Evolutionary conservation across 2,329 filamentous ascomycete species (phyloP).

Genomic region (Scytalidium sp.): DNA sequence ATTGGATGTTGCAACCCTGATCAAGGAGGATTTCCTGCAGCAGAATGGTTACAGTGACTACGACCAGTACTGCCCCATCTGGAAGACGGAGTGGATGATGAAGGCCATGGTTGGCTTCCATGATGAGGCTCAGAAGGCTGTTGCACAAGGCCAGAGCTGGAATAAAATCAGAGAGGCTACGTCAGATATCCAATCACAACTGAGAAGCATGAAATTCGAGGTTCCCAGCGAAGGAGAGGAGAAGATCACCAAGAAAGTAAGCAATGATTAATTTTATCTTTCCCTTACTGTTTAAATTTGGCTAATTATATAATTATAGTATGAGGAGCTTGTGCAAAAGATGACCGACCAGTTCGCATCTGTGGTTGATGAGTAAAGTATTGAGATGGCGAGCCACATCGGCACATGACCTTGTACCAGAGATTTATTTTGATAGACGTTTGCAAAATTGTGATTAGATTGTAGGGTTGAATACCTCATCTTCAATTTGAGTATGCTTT

Average conservation of each 20-base stretch:
- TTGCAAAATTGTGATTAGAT: too few relatives aligned
- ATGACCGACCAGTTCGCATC: slow-evolving; percentile 98
- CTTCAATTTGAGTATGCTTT: too few relatives aligned
- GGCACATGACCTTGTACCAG: neutral
- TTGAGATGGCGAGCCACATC: neutral
- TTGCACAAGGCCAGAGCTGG: slow-evolving; percentile 90
- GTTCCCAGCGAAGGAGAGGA: slow-evolving; percentile 83
- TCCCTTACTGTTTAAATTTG: neutral
- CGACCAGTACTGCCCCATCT: slow-evolving; percentile 97
- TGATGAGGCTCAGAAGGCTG: slow-evolving; percentile 94
- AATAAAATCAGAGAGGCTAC: slow-evolving; percentile 90
- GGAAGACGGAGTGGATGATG: slow-evolving; percentile 99
- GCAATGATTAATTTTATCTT: slow-evolving; percentile 23
- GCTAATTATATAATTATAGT: slow-evolving; percentile 48
- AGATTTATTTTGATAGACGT: too few relatives aligned
- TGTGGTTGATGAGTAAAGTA: slow-evolving; percentile 82
- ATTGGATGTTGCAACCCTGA: slow-evolving; percentile 80
- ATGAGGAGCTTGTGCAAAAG: slow-evolving; percentile 84
- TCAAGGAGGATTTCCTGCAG: slow-evolving; percentile 99
- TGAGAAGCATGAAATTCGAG: slow-evolving; percentile 97
- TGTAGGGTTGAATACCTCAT: too few relatives aligned
- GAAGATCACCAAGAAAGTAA: slow-evolving; percentile 76
- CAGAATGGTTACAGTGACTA: slow-evolving; percentile 99
- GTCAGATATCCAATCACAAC: slow-evolving; percentile 75
- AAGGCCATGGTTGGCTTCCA: slow-evolving; percentile 98